Conservation (phyloP, 306 rosid genomes). For the Corylus heterophylla region DNA sequence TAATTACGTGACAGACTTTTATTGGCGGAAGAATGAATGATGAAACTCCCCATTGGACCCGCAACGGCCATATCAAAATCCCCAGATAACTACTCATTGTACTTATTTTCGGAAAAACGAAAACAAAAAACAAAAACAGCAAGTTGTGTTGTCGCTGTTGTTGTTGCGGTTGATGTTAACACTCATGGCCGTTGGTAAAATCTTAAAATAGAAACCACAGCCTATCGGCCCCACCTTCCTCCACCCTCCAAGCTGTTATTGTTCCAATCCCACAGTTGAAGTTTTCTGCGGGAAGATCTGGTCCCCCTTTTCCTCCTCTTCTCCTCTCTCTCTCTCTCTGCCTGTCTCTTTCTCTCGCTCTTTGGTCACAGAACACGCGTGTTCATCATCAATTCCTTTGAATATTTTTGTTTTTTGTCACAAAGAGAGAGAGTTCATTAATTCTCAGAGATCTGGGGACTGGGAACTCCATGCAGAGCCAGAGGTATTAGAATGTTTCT, state of each 20-base stretch:
- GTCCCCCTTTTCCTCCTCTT: constrained; percentile 11
- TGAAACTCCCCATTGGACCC: neutral
- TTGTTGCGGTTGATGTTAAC: constrained; percentile 12
- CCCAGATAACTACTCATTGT: constrained; percentile 9
- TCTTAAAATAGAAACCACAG: constrained; percentile 22
- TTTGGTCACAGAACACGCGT: constrained; percentile 25
- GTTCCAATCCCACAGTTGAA: constrained; percentile 10
- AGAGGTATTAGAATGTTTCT: constrained; percentile 34
- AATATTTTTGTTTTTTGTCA: neutral
- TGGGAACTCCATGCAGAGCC: constrained; percentile 44
- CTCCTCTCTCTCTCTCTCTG: constrained; percentile 36
- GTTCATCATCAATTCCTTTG: constrained; percentile 22
- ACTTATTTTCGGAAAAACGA: neutral
- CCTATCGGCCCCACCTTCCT: constrained; percentile 12
- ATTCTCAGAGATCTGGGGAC: constrained; percentile 24
- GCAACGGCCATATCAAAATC: constrained; percentile 13
- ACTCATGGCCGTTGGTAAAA: constrained; percentile 3
- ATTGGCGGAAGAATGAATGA: neutral
- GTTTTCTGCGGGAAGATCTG: constrained; percentile 38
- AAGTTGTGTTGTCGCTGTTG: neutral
- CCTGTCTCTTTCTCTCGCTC: constrained; percentile 27
- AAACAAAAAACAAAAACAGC: constrained; percentile 19
- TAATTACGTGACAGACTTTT: neutral
- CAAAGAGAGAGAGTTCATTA: constrained; percentile 20
- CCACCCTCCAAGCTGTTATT: constrained; percentile 3